Evolutionary conservation across 352 stramenopile species (phyloP).

Genomic region (Phytopythium cucurbitacearum): DNA sequence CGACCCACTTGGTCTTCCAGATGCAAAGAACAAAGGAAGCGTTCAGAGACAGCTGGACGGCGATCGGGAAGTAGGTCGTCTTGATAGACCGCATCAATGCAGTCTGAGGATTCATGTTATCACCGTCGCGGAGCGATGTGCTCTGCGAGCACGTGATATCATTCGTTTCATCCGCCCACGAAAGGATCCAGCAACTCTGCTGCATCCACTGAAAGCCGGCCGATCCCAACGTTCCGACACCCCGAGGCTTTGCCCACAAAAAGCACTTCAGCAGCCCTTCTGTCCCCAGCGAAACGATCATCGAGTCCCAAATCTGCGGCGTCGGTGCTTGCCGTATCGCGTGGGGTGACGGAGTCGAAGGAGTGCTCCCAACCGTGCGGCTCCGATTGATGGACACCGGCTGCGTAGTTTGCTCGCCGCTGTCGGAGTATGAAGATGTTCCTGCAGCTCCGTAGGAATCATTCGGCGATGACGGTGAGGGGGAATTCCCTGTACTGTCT

Average conservation of each 20-base stretch:
- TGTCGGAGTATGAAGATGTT: no score
- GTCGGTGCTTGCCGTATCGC: constrained; percentile 5
- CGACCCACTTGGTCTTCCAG: constrained; percentile 70
- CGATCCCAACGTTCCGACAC: constrained; percentile 17
- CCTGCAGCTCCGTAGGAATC: no score
- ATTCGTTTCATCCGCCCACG: constrained; percentile 75
- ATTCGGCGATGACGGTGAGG: no score
- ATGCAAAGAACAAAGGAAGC: constrained; percentile 66
- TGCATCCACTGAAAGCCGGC: constrained; percentile 59
- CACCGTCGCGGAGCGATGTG: constrained; percentile 68
- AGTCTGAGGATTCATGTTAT: constrained; percentile 82
- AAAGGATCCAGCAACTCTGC: constrained; percentile 81
- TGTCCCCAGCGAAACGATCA: constrained; percentile 70
- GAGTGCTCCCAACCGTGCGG: no score
- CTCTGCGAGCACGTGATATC: constrained; percentile 85
- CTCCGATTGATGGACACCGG: no score
- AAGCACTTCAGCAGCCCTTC: constrained; percentile 81
- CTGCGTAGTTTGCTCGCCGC: no score
- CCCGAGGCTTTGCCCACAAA: constrained; percentile 68
- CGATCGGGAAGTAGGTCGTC: constrained; percentile 64
- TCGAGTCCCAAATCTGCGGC: constrained; percentile 49
- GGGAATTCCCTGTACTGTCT: no score
- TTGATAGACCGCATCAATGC: constrained; percentile 82
- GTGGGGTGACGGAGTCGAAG: not conserved
- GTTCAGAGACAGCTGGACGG: constrained; percentile 54